Base-by-base conservation (phyloP, 2,329 filamentous ascomycete species). In the Phialocephala sp. region DNA sequence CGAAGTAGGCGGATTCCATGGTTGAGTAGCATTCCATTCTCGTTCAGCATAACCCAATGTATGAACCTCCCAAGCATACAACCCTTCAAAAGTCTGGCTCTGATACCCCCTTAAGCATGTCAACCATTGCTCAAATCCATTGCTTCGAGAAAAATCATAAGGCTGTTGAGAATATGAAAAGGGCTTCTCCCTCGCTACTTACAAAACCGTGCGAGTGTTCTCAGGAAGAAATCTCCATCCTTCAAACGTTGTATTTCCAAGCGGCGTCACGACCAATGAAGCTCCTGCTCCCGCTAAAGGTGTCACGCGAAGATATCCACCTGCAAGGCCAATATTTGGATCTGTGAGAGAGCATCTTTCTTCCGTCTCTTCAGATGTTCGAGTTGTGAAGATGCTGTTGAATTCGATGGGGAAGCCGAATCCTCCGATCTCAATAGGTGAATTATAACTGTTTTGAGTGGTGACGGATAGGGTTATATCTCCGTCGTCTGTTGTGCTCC, bases 381-480 rank as follows among this genome's bases (percentile, higher is more conserved):
- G 80, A 54, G 79, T 78, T 14, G 81, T 86, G 71, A 88, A 88
- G 69, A 89, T 87, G 73, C 83, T 88, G 76, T 88, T 88, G 77
- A 88, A 86, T 72, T 87, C 84, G 22, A 85, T 80, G 0, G 86
- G 86, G 59, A 89, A 82, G 0, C 86, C 86, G 1, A 88, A 77
- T 57, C 82, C 82, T 1, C 86, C 86, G 5, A 89, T 74, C 65
- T 88, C 85, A 2, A 88, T 63, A 0, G 76, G 65, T 0, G 72
- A 67, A 0, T 71, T 68, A 0, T 74, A 81, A 0, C 74, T 74
- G 66, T 87, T 88, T 11, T 76, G 77, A 22, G 87, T 69, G 1
- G 80, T 85, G 72, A 87, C 83, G 18, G 78, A 78, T 3, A 89
- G 75, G 6, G 79, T 82, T 1, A 88, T 72, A 65, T 87, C 84